A percentile compares a stretch with the other conserved stretches of the same genome.
Evolutionary conservation across 805 yeast genomes (phyloP).

Genomic region (Candida nitratophila): DNA sequence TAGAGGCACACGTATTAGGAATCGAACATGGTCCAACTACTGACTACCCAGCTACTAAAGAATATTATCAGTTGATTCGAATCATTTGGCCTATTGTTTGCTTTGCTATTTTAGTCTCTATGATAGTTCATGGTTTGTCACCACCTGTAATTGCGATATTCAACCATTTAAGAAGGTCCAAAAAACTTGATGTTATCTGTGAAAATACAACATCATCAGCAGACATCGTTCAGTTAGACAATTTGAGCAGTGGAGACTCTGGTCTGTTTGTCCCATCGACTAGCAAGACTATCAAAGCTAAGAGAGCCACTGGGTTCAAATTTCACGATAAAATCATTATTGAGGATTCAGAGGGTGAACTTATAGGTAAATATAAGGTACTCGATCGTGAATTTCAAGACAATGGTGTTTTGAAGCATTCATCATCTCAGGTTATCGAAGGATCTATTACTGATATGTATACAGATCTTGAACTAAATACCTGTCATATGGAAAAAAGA

Average conservation of each 20-base stretch:
- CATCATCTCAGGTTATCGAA: too few relatives aligned
- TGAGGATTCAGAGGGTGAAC: slow-evolving; percentile 89
- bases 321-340: slow-evolving; percentile 71
- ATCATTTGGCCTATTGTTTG: slow-evolving; percentile 46
- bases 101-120: slow-evolving; percentile 46
- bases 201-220: neutral
- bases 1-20: slow-evolving; percentile 29
- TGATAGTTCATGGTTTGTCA: slow-evolving; percentile 54
- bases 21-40: slow-evolving; percentile 27
- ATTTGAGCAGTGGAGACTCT: too few relatives aligned
- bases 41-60: slow-evolving; percentile 20
- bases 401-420: too few relatives aligned
- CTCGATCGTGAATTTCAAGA: slow-evolving; percentile 29
- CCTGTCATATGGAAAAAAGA: too few relatives aligned
- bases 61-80: slow-evolving; percentile 24
- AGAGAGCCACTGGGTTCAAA: slow-evolving; percentile 61
- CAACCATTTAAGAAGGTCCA: neutral
- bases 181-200: too few relatives aligned
- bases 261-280: too few relatives aligned
- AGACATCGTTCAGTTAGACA: too few relatives aligned
- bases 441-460: too few relatives aligned
- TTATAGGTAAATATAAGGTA: slow-evolving; percentile 73
- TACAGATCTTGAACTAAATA: too few relatives aligned
- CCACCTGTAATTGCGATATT: slow-evolving; percentile 35
- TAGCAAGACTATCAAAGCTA: too few relatives aligned